A percentile compares a stretch with the other conserved stretches of the same genome.
These are phyloP conservation scores for Panicum hallii DNA, from an alignment of 202 grass and related monocot species.

Conservation along the genomic window DNA sequence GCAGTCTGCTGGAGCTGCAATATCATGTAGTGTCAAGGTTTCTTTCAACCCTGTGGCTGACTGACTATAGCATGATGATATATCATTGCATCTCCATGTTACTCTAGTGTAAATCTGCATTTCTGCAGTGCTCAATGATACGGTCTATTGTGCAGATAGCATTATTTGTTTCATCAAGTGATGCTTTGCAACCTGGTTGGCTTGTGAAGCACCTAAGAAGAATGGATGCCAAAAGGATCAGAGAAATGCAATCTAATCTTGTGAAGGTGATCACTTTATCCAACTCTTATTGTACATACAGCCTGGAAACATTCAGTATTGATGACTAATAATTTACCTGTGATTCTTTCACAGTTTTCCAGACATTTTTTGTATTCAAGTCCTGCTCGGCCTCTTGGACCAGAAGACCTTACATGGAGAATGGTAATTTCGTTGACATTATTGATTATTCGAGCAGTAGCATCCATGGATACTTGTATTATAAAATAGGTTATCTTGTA, in stretches of 20 bases:
- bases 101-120: conserved; percentile 26
- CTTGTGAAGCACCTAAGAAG: conserved; percentile 77
- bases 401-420: conserved; percentile 95
- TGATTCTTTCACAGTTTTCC: conserved; percentile 61
- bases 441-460: conserved; percentile 36
- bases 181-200: conserved; percentile 88
- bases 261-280: conserved; percentile 56
- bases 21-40: neutral
- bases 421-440: conserved; percentile 62
- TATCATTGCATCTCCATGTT: conserved; percentile 4
- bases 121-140: conserved; percentile 13
- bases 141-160: conserved; percentile 63
- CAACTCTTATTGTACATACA: conserved; percentile 9
- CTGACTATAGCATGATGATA: neutral
- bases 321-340: conserved; percentile 37
- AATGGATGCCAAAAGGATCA: conserved; percentile 61
- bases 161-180: conserved; percentile 88
- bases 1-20: neutral
- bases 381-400: conserved; percentile 82
- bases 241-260: conserved; percentile 77
- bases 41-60: neutral
- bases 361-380: conserved; percentile 92
- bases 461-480: neutral
- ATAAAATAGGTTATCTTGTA: neutral
- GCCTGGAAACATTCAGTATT: conserved; percentile 10